Conservation (phyloP, 1,284 basidiomycete genomes). For the Chiua sp. region DNA sequence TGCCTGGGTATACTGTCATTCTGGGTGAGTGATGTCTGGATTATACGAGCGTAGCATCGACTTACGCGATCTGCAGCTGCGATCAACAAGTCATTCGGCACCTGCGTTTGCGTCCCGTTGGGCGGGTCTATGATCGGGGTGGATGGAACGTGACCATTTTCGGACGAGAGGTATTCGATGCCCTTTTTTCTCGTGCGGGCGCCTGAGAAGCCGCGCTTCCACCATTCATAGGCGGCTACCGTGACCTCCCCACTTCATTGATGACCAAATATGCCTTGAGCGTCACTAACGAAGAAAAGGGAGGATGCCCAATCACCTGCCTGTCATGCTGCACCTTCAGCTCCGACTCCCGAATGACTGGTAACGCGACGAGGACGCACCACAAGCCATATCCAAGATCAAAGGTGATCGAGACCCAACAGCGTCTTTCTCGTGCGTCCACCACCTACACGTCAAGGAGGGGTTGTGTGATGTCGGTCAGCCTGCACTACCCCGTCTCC, state of each 20-base stretch:
- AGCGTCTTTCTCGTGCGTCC: conserved; percentile 23
- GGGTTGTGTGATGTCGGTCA: background rate
- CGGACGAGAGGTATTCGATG: background rate
- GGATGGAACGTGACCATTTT: background rate
- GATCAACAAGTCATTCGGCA: conserved; percentile 24
- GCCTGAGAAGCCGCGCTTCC: conserved; percentile 26
- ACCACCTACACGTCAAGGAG: conserved; percentile 23
- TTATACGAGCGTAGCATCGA: background rate
- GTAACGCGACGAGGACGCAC: conserved; percentile 17
- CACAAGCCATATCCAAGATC: conserved; percentile 37
- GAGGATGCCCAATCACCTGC: conserved; percentile 25
- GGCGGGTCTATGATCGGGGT: background rate
- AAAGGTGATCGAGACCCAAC: conserved; percentile 26
- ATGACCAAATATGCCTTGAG: conserved; percentile 10
- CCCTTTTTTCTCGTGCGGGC: conserved; percentile 9
- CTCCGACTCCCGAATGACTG: background rate
- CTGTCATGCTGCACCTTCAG: conserved; percentile 8
- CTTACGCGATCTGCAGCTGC: conserved; percentile 33
- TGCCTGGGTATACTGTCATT: conserved; percentile 51
- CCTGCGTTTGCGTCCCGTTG: background rate
- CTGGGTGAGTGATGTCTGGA: conserved; percentile 7
- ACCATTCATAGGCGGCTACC: conserved; percentile 32
- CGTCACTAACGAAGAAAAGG: background rate
- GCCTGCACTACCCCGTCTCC: background rate
- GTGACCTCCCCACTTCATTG: conserved; percentile 34